Conservation (phyloP, 305 asterid species). For the Fraxinus paxiana region DNA sequence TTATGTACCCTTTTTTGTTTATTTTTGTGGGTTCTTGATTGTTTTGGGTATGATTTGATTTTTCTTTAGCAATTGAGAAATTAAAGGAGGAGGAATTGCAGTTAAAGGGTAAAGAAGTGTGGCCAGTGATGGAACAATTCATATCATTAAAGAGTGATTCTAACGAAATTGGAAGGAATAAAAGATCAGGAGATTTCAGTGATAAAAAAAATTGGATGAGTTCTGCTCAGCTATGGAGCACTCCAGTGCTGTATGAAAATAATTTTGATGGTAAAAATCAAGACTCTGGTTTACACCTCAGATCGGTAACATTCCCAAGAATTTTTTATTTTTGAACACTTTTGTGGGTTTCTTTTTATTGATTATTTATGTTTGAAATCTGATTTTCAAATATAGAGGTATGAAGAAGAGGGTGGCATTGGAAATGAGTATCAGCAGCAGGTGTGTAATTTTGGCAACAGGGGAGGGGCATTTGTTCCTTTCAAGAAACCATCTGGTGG, state of each 20-base stretch:
- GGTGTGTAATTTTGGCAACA: constrained; percentile 17
- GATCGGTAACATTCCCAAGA: constrained; percentile 20
- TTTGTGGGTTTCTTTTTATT: not conserved
- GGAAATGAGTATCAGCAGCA: not conserved
- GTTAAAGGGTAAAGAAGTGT: constrained; percentile 27
- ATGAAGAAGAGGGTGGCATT: constrained; percentile 21
- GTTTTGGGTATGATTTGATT: not conserved
- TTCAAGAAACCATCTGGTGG: constrained; percentile 24
- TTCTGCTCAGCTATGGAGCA: constrained; percentile 55
- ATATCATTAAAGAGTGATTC: constrained; percentile 23
- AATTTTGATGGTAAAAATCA: constrained; percentile 4
- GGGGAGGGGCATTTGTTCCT: constrained; percentile 36
- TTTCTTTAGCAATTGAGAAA: constrained; percentile 40
- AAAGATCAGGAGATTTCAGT: constrained; percentile 29
- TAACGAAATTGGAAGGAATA: constrained; percentile 26
- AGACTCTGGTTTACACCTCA: constrained; percentile 23
- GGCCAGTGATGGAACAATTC: constrained; percentile 34
- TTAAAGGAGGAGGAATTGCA: constrained; percentile 40
- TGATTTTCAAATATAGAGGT: constrained; percentile 12
- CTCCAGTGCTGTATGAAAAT: constrained; percentile 36
- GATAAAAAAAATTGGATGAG: constrained; percentile 60
- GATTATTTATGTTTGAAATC: not conserved
- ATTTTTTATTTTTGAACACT: not conserved
- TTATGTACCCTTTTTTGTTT: not conserved
- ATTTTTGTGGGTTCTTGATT: not conserved